phyloP scores from a whole-genome alignment of 192 early-diverging fungal species.

The Backusella morwellensis region DNA sequence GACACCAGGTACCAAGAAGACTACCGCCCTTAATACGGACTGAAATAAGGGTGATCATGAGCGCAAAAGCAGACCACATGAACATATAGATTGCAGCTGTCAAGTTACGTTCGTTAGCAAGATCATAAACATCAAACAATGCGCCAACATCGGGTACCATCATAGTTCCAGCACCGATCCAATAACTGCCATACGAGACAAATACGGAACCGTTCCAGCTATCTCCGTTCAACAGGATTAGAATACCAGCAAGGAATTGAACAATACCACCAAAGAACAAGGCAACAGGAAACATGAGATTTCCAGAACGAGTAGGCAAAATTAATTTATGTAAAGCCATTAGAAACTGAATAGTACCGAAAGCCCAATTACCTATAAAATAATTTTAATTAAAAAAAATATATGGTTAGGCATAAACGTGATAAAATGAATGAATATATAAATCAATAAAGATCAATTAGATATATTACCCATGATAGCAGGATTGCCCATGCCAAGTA shows the following conservation, averaged over 20 bases:
- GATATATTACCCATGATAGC: conserved; percentile 1
- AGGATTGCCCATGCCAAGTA: not conserved
- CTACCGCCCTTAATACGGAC: conserved; percentile 19
- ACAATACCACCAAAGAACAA: conserved; percentile 32
- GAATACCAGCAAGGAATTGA: conserved; percentile 28
- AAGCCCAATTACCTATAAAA: conserved; percentile 19
- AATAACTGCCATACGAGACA: conserved; percentile 34
- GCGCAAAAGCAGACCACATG: conserved; percentile 18
- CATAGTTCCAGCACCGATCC: conserved; percentile 28
- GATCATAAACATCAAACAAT: not conserved
- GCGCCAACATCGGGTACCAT: conserved; percentile 17
- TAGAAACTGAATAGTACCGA: conserved; percentile 19
- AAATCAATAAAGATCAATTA: not conserved
- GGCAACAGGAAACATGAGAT: conserved; percentile 22
- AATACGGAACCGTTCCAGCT: conserved; percentile 26
- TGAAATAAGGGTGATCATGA: conserved; percentile 12
- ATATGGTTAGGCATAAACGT: not conserved
- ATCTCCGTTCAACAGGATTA: conserved; percentile 19
- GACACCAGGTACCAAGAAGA: conserved; percentile 16
- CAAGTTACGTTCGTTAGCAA: not conserved
- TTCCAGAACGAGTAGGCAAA: conserved; percentile 17
- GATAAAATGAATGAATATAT: not conserved
- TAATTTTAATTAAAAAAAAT: not conserved
- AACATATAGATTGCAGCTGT: conserved; percentile 21
- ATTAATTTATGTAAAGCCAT: conserved; percentile 21